phyloP scores from a whole-genome alignment of 495 filamentous ascomycete genomes.

The Podospora appendiculata region DNA sequence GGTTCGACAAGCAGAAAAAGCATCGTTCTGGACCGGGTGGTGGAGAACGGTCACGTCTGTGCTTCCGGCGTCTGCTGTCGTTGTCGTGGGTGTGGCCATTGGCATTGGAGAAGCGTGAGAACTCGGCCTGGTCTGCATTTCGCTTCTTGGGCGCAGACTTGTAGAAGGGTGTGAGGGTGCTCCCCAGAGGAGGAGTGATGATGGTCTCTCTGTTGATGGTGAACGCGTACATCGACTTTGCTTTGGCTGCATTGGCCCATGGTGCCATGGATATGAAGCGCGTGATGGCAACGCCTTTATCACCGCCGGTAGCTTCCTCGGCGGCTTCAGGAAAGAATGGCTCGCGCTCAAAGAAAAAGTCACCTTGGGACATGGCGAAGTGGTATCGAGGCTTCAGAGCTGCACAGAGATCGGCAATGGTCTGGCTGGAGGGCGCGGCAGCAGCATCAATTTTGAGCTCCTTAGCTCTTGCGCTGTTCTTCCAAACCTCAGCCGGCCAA shows the following conservation, averaged over 20 bases:
- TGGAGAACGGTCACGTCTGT: constrained; percentile 32
- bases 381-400: constrained; percentile 82
- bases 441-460: constrained; percentile 40
- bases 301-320: constrained; percentile 12
- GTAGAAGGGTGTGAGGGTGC: constrained; percentile 63
- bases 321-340: constrained; percentile 67
- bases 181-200: constrained; percentile 51
- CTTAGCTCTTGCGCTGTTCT: constrained; percentile 37
- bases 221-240: constrained; percentile 90
- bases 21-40: constrained; percentile 72
- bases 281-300: constrained; percentile 52
- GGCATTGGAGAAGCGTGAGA: constrained; percentile 58
- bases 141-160: constrained; percentile 46
- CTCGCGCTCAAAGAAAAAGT: constrained; percentile 79
- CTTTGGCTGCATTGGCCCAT: constrained; percentile 61
- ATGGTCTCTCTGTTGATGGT: constrained; percentile 55
- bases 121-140: constrained; percentile 48
- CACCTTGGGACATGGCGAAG: constrained; percentile 56
- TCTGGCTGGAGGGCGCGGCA: constrained; percentile 30
- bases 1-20: constrained; percentile 91
- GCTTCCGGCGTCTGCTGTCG: constrained; percentile 49
- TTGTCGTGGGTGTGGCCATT: constrained; percentile 31
- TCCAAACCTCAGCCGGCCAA: constrained; percentile 71
- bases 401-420: constrained; percentile 66
- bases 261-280: constrained; percentile 83